Conservation (phyloP, 2,329 filamentous ascomycete species). For the Fusarium nematophilum region DNA sequence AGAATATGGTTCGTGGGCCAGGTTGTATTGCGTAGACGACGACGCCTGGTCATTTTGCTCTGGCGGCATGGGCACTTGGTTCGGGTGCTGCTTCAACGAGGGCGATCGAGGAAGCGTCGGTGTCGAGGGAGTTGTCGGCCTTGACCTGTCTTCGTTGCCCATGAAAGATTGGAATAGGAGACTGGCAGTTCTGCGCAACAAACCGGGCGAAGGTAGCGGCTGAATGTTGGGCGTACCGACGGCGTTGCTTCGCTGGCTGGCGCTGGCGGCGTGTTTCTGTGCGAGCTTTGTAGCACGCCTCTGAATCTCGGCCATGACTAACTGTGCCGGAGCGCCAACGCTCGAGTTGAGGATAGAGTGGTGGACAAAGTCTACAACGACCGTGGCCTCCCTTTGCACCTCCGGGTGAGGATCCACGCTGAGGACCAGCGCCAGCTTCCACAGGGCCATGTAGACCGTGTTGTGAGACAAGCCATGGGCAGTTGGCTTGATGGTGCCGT, state of each 20-base stretch:
- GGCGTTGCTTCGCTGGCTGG: constrained; percentile 57
- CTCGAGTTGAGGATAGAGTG: constrained; percentile 81
- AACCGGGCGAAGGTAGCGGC: constrained; percentile 65
- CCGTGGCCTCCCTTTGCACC: constrained; percentile 84
- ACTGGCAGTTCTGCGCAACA: constrained; percentile 73
- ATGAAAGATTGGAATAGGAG: constrained; percentile 70
- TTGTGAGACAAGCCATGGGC: constrained; percentile 79
- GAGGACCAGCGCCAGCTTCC: constrained; percentile 91
- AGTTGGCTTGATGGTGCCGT: constrained; percentile 67
- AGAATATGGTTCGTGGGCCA: constrained; percentile 82
- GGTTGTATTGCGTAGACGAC: constrained; percentile 77
- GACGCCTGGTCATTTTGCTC: constrained; percentile 75
- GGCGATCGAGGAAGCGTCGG: constrained; percentile 45
- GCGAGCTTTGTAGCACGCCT: constrained; percentile 61
- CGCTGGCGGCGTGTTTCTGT: constrained; percentile 55
- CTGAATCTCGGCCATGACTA: constrained; percentile 79
- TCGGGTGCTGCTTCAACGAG: constrained; percentile 53
- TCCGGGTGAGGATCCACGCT: constrained; percentile 96
- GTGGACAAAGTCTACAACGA: constrained; percentile 89
- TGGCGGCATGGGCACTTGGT: constrained; percentile 66
- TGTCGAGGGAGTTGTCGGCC: constrained; percentile 47
- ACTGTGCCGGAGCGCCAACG: constrained; percentile 76
- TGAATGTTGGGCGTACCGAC: constrained; percentile 52
- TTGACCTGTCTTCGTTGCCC: constrained; percentile 58
- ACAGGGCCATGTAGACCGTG: constrained; percentile 91